Conservation (phyloP, 108 stramenopile species). For the Fistulifera solaris region DNA sequence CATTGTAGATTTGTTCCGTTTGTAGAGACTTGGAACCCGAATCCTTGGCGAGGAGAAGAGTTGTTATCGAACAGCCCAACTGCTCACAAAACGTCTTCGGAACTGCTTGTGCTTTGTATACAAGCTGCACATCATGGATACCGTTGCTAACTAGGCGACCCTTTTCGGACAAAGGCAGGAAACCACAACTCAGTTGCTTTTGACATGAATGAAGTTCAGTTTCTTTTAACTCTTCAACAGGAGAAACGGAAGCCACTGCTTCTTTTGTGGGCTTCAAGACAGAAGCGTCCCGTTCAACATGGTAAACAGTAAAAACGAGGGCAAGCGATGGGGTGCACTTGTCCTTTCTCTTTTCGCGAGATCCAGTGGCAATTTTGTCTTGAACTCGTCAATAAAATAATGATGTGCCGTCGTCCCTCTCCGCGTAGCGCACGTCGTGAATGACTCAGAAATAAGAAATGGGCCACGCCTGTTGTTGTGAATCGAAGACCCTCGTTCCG, state of each 20-base stretch:
- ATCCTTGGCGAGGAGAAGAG: neutral
- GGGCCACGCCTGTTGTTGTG: conserved; percentile 74
- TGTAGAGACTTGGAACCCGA: too few relatives aligned
- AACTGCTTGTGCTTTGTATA: conserved; percentile 21
- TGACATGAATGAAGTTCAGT: conserved; percentile 20
- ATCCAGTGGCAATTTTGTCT: conserved; percentile 68
- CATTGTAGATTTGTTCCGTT: too few relatives aligned
- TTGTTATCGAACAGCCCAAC: neutral
- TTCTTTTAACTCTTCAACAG: conserved; percentile 3
- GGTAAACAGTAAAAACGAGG: conserved; percentile 64
- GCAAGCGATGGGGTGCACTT: neutral
- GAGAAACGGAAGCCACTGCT: too few relatives aligned
- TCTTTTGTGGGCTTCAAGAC: too few relatives aligned
- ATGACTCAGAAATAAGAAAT: conserved; percentile 58
- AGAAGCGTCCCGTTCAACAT: neutral
- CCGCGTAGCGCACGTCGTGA: conserved; percentile 59
- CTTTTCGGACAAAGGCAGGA: conserved; percentile 44
- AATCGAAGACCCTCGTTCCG: conserved; percentile 38
- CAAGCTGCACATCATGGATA: conserved; percentile 55
- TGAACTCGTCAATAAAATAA: conserved; percentile 77
- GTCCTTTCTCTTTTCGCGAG: conserved; percentile 21
- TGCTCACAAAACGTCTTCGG: neutral
- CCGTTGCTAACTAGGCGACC: conserved; percentile 58
- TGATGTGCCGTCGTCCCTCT: conserved; percentile 23
- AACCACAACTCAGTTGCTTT: conserved; percentile 59